Percentiles rank a stretch among this genome's conserved stretches.
Conservation (phyloP, 1,284 basidiomycete genomes). For the Anthracocystis walkeri region DNA sequence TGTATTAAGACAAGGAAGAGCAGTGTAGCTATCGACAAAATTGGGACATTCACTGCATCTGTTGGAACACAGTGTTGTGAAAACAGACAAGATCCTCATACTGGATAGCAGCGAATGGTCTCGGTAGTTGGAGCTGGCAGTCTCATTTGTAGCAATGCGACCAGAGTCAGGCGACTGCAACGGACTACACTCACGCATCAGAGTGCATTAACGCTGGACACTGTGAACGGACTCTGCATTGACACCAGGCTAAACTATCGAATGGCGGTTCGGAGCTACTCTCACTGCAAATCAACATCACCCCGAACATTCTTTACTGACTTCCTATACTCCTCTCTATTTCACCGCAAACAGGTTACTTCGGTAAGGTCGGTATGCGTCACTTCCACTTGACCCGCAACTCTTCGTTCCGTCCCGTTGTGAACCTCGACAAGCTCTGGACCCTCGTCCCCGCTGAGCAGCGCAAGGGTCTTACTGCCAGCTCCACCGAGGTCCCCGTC, state of each 20-base stretch:
- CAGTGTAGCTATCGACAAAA: no score
- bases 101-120: no score
- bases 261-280: background rate
- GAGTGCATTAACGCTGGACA: background rate
- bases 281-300: background rate
- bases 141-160: no score
- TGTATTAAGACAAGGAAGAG: no score
- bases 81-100: no score
- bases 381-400: conserved; percentile 96
- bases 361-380: conserved; percentile 94
- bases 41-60: no score
- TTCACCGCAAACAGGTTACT: conserved; percentile 79
- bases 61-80: no score
- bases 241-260: background rate
- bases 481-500: conserved; percentile 67
- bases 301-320: conserved; percentile 12
- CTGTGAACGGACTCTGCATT: background rate
- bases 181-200: no score
- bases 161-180: background rate
- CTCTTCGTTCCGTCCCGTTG: conserved; percentile 87
- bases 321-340: conserved; percentile 1
- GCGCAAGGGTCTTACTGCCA: conserved; percentile 58
- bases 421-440: conserved; percentile 77
- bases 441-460: conserved; percentile 68
- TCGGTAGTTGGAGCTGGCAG: no score